Base-by-base conservation (phyloP, 2,329 filamentous ascomycete genomes). In the Triangularia verruculosa region DNA sequence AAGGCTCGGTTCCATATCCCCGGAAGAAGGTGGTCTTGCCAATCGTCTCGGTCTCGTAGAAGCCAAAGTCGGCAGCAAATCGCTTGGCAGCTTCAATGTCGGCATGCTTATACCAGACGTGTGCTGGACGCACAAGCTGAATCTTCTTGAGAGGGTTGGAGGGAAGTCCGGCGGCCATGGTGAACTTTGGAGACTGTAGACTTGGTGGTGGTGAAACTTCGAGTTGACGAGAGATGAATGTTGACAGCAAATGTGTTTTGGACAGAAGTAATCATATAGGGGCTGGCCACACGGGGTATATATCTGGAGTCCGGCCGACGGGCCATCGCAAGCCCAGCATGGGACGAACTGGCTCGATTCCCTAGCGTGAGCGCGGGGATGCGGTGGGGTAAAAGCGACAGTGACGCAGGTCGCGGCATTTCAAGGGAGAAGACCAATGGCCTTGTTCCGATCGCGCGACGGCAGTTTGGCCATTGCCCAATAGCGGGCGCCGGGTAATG, bases 1-100 rank as follows among this genome's bases (percentile, higher is more conserved):
- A 88, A 12, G 85, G 84, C 68, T 88, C 85, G 6, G 74, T 75
- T 13, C 86, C 85, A 70, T 87, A 88, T 17, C 86, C 86, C 47
- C 84, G 81, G 72, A 82, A 87, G 76, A 84, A 89, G 30, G 83
- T 82, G 62, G 75, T 79, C 54, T 80, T 75, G 27, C 76, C 78
- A 2, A 72, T 68, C 59, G 71, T 72, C 64, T 76, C 75, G 9
- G 72, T 71, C 67, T 79, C 75, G 43, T 70, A 72, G 71, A 83
- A 80, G 64, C 81, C 81, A 67, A 83, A 83, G 72, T 83, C 80
- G 3, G 74, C 66, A n/a, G 80, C 71, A 70, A 83, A 83, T 27
- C 73, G 61, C 59, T 73, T 72, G 5, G 79, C 79, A 11, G 72
- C 71, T 2, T 75, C 74, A n/a, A 81, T 73, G 68, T 83, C 72